Evolutionary conservation across 768 basidiomycete species (phyloP).

Genomic region (Tylopilus felleus): DNA sequence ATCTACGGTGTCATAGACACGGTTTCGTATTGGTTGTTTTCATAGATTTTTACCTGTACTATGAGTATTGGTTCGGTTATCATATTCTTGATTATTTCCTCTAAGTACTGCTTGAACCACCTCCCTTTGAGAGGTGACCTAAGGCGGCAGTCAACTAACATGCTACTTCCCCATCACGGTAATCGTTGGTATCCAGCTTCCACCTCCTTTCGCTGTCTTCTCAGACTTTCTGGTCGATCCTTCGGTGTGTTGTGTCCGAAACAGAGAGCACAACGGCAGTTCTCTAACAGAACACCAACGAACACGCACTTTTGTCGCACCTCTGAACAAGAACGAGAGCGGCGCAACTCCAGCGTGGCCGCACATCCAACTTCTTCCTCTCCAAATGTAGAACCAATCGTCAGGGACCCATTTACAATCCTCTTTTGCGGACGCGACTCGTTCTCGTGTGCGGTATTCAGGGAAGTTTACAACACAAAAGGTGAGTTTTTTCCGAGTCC

Average conservation of each 20-base stretch:
- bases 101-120: background rate
- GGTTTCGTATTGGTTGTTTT: slow-evolving; percentile 6
- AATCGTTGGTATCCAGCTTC: background rate
- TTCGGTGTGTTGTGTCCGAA: background rate
- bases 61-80: background rate
- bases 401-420: slow-evolving; percentile 54
- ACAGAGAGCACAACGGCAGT: background rate
- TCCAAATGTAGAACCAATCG: background rate
- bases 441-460: slow-evolving; percentile 76
- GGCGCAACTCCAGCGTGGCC: background rate
- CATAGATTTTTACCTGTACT: background rate
- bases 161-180: background rate
- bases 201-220: background rate
- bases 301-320: background rate
- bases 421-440: slow-evolving; percentile 87
- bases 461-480: slow-evolving; percentile 55
- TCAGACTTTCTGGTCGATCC: background rate
- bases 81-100: slow-evolving; percentile 10
- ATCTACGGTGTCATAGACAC: slow-evolving; percentile 19
- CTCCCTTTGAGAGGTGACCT: background rate
- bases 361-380: background rate
- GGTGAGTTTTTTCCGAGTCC: slow-evolving; percentile 42
- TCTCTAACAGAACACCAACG: background rate
- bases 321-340: background rate
- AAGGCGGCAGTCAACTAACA: background rate